Evolutionary conservation across 2,329 filamentous ascomycete genomes (phyloP), one percentile per base, ranked within the genome.

Genomic region (Rugonectria rugulosa): DNA sequence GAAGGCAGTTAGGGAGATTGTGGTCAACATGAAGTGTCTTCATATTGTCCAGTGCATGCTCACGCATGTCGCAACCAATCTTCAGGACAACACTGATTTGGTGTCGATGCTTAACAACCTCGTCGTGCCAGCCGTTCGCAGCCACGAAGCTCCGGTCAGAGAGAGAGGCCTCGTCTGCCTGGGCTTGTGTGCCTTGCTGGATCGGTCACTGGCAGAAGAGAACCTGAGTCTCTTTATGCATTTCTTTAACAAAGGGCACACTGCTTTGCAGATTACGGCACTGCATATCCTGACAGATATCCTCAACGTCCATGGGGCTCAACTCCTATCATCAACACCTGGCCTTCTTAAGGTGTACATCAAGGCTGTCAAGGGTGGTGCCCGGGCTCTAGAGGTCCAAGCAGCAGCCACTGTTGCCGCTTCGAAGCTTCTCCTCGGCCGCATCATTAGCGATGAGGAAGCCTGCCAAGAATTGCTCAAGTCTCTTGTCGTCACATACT

Each of bases 21-120:
- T 97, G 79, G 90, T 98, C 72, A 98, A 98, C 79, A 93, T 97
- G 86, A 98, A 98, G 77, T 98, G 95, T 73, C 82, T 99, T 59
- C 91, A 97, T 70, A 97, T 99, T 64, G 93, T 96, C 21, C 92
- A 97, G 73, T 98, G 92, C 79, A 97, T 98, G 90, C 83, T 99
- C 46, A 88, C 96, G 70, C 97, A 98, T 69, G 91, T 99, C 9
- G 84, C 90, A 48, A 91, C 92, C 57, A 90, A 90, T 68, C 80
- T 98, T 31, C 92, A 97, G 74, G 85, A 93, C 64, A 97, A 97
- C 71, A 88, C 90, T 53, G 89, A 96, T 69, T 78, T 98, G n/a
- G 91, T 96, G 4, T 91, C 91, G n/a, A 97, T 98, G 90, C 81
- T 99, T 44, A 98, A 99, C 79, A 98, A 95, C 63, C 83, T 99